Evolutionary conservation across 768 basidiomycete species (phyloP).

Genomic region (Termitomyces sp.): DNA sequence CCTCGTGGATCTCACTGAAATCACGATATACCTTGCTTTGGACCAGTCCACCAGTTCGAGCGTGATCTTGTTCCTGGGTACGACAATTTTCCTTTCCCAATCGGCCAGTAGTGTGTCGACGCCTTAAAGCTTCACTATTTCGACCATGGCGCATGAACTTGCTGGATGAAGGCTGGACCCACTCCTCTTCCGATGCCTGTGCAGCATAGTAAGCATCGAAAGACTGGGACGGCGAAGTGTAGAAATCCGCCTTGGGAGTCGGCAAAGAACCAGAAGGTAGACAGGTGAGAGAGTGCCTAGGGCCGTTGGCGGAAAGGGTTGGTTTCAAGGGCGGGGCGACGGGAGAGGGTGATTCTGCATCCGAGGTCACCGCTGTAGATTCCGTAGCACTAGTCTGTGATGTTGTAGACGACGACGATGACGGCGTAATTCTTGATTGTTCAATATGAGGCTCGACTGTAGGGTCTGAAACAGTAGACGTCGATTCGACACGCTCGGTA

Average conservation of each 20-base stretch:
- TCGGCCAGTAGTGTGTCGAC: background rate
- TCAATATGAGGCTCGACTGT: too few relatives aligned
- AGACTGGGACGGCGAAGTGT: background rate
- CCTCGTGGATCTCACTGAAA: background rate
- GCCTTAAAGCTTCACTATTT: background rate
- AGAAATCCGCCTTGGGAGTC: background rate
- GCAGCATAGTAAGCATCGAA: background rate
- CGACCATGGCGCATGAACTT: background rate
- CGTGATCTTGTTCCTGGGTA: background rate
- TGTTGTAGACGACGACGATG: background rate
- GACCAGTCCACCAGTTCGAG: background rate
- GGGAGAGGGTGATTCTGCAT: background rate
- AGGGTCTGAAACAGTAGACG: too few relatives aligned
- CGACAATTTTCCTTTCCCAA: background rate
- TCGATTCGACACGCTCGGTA: background rate
- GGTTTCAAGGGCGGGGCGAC: background rate
- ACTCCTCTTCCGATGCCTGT: background rate
- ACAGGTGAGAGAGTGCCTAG: background rate
- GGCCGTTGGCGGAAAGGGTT: too few relatives aligned
- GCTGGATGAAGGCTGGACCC: background rate
- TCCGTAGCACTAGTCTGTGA: background rate
- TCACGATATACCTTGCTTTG: background rate
- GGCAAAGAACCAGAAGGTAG: background rate
- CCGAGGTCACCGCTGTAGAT: background rate
- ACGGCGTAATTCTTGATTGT: background rate